A percentile compares a stretch with the other conserved stretches of the same genome.
These are phyloP conservation scores for Lentithecium fluviatile DNA, from an alignment of 495 filamentous ascomycete species.

Conservation along the genomic window DNA sequence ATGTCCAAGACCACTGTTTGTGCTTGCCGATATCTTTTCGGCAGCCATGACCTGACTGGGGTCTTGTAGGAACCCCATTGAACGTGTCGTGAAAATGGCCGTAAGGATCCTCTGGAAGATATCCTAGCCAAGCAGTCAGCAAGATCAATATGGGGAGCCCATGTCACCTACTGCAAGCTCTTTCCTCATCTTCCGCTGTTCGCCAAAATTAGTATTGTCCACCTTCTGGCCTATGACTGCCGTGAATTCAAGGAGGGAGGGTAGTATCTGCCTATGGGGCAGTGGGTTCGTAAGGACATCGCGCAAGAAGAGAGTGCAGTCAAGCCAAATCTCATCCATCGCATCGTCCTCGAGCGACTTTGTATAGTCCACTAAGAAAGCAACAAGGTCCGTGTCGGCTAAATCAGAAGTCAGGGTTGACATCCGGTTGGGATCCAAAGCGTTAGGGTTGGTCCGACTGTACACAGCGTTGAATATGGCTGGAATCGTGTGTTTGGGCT, in stretches of 20 bases:
- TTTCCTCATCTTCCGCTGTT: constrained; percentile 88
- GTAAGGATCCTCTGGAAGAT: constrained; percentile 82
- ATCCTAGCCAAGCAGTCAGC: constrained; percentile 59
- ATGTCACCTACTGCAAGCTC: constrained; percentile 75
- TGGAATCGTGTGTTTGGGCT: constrained; percentile 88
- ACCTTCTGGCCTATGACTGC: constrained; percentile 89
- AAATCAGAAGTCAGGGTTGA: constrained; percentile 83
- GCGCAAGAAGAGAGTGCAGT: constrained; percentile 86
- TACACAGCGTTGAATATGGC: constrained; percentile 98
- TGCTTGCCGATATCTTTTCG: constrained; percentile 25
- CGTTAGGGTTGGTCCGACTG: constrained; percentile 80
- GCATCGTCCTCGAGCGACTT: constrained; percentile 91
- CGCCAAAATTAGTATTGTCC: constrained; percentile 96
- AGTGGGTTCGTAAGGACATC: constrained; percentile 93
- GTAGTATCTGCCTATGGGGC: constrained; percentile 86
- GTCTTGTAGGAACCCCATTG: constrained; percentile 44
- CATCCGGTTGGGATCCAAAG: constrained; percentile 74
- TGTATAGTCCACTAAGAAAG: constrained; percentile 86
- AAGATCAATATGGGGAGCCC: neutral
- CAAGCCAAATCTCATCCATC: constrained; percentile 98
- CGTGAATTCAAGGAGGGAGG: constrained; percentile 82
- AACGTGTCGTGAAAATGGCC: constrained; percentile 86
- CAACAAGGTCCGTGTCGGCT: constrained; percentile 75
- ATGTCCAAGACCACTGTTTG: constrained; percentile 41
- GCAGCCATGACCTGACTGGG: constrained; percentile 19